Base-by-base conservation (phyloP, 805 yeast genomes). In the Kazachstania martiniae region DNA sequence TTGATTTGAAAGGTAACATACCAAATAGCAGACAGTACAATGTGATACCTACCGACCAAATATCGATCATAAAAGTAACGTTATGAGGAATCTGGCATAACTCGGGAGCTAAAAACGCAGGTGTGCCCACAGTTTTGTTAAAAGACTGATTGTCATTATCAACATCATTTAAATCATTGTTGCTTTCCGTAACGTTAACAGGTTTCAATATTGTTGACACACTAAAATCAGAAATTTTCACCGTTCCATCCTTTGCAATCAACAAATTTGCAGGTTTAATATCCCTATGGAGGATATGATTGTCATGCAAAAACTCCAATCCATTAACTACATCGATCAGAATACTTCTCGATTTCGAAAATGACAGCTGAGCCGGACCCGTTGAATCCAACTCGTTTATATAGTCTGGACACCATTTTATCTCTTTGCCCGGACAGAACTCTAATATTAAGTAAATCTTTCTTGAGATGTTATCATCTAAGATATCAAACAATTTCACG, bases 111-210 rank as follows among this genome's bases (percentile, higher is more conserved):
- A 86, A 78, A 55, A 89, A 89, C 0, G 95, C 96, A 2, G 97
- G 97, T 0, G 97, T 89, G 4, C 97, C 98, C 0, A 94, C 97
- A 0, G 97, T 89, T 56, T 87, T 89, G 2, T 95, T 93, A n/a
- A n/a, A n/a, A n/a, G n/a, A n/a, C n/a, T n/a, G n/a, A n/a, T n/a
- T n/a, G n/a, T n/a, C n/a, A n/a, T n/a, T n/a, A n/a, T n/a, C n/a
- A 39, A 89, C 64, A 46, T 89, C 96, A 35, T 76, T 62, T 40
- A 86, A 95, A 42, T 71, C 65, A n/a, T n/a, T n/a, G n/a, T n/a
- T n/a, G n/a, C n/a, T n/a, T n/a, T n/a, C n/a, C n/a, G n/a, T n/a
- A 10, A 19, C 22, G 4, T 32, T 39, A 5, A 28, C 29, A 46
- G 3, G 66, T 9, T 25, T 27, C 4, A 37, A 23, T 22, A 32